phyloP scores from a whole-genome alignment of 1,139 yeast genomes.

The Groenewaldozyma sp. region DNA sequence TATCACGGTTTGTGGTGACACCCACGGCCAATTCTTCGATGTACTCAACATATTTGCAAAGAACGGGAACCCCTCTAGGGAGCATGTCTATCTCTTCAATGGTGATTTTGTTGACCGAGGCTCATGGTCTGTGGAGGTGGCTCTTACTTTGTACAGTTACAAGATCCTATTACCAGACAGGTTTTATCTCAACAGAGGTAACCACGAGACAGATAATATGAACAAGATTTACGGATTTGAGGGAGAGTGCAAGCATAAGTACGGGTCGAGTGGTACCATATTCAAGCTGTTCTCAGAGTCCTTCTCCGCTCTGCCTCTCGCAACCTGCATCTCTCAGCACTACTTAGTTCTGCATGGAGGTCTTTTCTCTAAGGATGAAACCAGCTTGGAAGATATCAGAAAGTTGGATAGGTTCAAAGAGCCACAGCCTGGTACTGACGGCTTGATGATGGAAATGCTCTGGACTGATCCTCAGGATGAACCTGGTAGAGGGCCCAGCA shows the following conservation, averaged over 20 bases:
- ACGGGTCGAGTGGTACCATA: slow-evolving; percentile 53
- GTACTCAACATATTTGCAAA: slow-evolving; percentile 65
- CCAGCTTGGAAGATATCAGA: slow-evolving; percentile 66
- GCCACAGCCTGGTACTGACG: slow-evolving; percentile 82
- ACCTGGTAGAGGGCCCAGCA: slow-evolving; percentile 76
- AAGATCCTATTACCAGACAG: slow-evolving; percentile 70
- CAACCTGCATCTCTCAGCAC: slow-evolving; percentile 64
- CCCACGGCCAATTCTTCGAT: slow-evolving; percentile 95
- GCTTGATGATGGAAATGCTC: slow-evolving; percentile 88
- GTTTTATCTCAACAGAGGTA: slow-evolving; percentile 80
- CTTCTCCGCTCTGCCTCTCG: slow-evolving; percentile 79
- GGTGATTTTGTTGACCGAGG: slow-evolving; percentile 99
- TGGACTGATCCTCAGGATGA: slow-evolving; percentile 94
- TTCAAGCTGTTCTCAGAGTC: slow-evolving; percentile 81
- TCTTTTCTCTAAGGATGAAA: slow-evolving; percentile 66
- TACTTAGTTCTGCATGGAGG: slow-evolving; percentile 96
- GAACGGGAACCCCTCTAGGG: slow-evolving; percentile 60
- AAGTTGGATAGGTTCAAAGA: slow-evolving; percentile 55
- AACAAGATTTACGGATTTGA: slow-evolving; percentile 93
- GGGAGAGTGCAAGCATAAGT: slow-evolving; percentile 90
- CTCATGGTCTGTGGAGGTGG: slow-evolving; percentile 97
- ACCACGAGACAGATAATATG: slow-evolving; percentile 96
- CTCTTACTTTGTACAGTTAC: slow-evolving; percentile 66
- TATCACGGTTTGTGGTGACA: slow-evolving; percentile 91
- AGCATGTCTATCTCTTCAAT: slow-evolving; percentile 75